Conservation (phyloP, 2,329 filamentous ascomycete species). For the Colletotrichum agaves region DNA sequence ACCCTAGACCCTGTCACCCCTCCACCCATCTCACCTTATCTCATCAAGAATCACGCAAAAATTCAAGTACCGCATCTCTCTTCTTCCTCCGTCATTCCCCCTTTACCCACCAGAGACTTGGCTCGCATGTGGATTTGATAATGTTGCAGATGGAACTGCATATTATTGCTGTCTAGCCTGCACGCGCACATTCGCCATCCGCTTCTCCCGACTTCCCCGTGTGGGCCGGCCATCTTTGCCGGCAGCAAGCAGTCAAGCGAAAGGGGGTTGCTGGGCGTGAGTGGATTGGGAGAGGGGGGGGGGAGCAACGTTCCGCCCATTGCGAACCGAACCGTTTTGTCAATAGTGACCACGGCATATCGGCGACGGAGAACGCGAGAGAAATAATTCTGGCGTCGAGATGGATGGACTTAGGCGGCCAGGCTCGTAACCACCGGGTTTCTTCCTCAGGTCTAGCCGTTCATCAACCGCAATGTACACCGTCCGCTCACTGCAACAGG, state of each 20-base stretch:
- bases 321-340: no score
- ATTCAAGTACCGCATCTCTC: background rate
- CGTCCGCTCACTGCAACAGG: constrained; percentile 11
- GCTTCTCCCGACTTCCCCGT: background rate
- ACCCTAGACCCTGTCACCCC: constrained; percentile 3
- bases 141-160: constrained; percentile 7
- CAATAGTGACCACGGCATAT: background rate
- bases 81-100: background rate
- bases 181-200: constrained; percentile 3
- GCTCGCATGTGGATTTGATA: background rate
- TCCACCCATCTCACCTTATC: constrained; percentile 23
- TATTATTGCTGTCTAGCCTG: constrained; percentile 1
- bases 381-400: background rate
- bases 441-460: constrained; percentile 11
- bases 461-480: constrained; percentile 1
- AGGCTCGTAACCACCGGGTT: constrained; percentile 9
- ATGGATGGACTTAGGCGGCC: constrained; percentile 14
- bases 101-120: background rate
- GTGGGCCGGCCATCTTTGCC: background rate
- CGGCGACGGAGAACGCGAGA: background rate
- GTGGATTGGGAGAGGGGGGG: background rate
- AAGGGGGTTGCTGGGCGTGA: background rate
- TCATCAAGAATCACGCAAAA: constrained; percentile 20
- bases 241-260: background rate
- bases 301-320: background rate